Base-by-base conservation (phyloP, 805 yeast species). In the Spathaspora sp. region DNA sequence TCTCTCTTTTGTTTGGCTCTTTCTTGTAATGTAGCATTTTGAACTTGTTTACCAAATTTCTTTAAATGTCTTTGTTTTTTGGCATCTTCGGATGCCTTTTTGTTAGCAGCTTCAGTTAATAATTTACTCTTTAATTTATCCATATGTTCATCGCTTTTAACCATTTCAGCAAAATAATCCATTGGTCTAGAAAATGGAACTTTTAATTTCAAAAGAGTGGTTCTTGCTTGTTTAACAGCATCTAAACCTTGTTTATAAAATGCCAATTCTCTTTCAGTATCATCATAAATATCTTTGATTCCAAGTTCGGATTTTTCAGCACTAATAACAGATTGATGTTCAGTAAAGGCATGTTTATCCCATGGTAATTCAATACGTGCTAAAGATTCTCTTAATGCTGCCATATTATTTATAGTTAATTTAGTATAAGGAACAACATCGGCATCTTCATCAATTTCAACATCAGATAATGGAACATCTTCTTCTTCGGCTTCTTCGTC, bases 121-220 rank as follows among this genome's bases (percentile, higher is more conserved):
- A 93, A 78, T 70, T 89, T 90, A 63, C 77, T 73, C 77, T 89
- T 91, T 65, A 94, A 80, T 71, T 83, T 89, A 64, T 90, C 97
- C 99, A 94, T 94, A 70, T 94, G 99, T 68, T 90, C 97, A 69
- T 94, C 99, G 50, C 92, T 86, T 75, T 94, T 94, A 54, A 91
- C 89, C 99, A 94, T 94, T 72, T 94, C 99, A 17, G 99, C 99
- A 73, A 94, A 94, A 69, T 89, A 94, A 67, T 94, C 99, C 62
- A 82, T 74, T 38, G 99, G 99, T 69, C 99, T 83, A 28, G 96
- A 78, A 68, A 94, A 94, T 54, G 97, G 90, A 31, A 93, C 83
- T 64, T 86, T 85, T 58, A 88, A 78, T 62, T 83, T 83, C 51
- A 83, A 72, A 42, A 88, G 75, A 50, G 81, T 80, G 46, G 77